A percentile compares a stretch with the other conserved stretches of the same genome.
Evolutionary conservation across 176 grass and related monocot species (phyloP).

Genomic region (Zea mays): DNA sequence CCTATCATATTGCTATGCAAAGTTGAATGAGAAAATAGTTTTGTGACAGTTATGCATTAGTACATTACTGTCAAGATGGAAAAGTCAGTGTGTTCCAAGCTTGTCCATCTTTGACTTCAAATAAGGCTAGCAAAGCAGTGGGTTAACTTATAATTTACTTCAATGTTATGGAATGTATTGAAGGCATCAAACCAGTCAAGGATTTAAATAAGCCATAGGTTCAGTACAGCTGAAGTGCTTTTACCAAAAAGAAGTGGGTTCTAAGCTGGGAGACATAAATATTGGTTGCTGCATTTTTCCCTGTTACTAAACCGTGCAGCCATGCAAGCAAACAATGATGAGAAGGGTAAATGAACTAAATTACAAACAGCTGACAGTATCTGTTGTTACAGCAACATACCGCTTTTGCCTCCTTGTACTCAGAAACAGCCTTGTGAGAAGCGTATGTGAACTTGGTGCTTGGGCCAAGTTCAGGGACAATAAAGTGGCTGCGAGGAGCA

Average conservation of each 20-base stretch:
- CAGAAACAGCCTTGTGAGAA: conserved; percentile 91
- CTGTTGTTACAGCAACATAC: conserved; percentile 42
- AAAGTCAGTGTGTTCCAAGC: too few species aligned
- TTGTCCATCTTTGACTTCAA: conserved; percentile 1
- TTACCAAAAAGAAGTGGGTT: conserved; percentile 22
- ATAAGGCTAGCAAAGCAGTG: neutral
- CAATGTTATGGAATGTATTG: neutral
- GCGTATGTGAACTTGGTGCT: conserved; percentile 83
- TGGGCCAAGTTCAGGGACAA: conserved; percentile 88
- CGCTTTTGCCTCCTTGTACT: conserved; percentile 96
- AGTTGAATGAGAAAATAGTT: neutral
- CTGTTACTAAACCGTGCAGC: neutral
- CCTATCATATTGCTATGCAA: conserved; percentile 25
- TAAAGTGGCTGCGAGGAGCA: conserved; percentile 72
- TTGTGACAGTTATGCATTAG: neutral
- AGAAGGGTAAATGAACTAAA: neutral
- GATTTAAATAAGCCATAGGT: neutral
- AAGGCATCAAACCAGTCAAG: neutral
- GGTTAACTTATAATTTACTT: neutral
- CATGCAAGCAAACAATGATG: neutral
- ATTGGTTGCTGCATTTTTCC: neutral
- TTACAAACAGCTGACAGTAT: conserved; percentile 2
- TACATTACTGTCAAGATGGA: too few species aligned
- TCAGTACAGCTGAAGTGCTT: neutral
- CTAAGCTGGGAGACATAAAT: conserved; percentile 17